Percentiles rank a stretch among this genome's conserved stretches.
Evolutionary conservation across 2,329 filamentous ascomycete species (phyloP).

Genomic region (Aspergillus ibericus): DNA sequence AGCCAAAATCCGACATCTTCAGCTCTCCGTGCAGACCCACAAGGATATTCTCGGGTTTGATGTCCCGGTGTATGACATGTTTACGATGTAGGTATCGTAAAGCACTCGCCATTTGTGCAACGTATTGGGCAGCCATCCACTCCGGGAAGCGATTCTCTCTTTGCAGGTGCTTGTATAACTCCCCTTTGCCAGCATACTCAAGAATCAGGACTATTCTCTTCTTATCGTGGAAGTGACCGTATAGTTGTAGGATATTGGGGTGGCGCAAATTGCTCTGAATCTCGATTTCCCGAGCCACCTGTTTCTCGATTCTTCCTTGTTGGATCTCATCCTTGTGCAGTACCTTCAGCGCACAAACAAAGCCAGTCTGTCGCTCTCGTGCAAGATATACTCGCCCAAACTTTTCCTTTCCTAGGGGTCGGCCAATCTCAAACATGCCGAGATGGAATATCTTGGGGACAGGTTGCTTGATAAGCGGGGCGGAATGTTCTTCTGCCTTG

Average conservation of each 20-base stretch:
- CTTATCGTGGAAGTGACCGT: background rate
- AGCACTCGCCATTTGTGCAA: conserved; percentile 9
- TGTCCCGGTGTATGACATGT: background rate
- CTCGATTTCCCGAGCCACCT: conserved; percentile 10
- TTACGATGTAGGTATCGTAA: conserved; percentile 8
- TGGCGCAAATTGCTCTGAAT: conserved; percentile 10
- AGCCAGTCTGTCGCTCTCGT: background rate
- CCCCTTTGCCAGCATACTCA: background rate
- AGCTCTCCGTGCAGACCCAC: conserved; percentile 6
- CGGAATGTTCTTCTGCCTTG: background rate
- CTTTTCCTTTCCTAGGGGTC: background rate
- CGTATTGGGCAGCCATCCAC: conserved; percentile 8
- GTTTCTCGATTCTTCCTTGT: conserved; percentile 5
- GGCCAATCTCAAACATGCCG: background rate
- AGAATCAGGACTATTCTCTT: background rate
- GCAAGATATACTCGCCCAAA: background rate
- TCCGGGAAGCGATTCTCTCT: conserved; percentile 2
- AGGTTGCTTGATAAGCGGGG: background rate
- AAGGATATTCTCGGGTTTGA: conserved; percentile 6
- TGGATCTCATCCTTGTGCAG: conserved; percentile 10
- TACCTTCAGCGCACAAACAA: background rate
- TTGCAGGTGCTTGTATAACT: background rate
- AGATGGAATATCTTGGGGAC: background rate
- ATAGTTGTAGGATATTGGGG: conserved; percentile 2
- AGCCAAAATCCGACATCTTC: conserved; percentile 11